phyloP scores from a whole-genome alignment of 345 rosid species.

The Schrenkiella parvula region DNA sequence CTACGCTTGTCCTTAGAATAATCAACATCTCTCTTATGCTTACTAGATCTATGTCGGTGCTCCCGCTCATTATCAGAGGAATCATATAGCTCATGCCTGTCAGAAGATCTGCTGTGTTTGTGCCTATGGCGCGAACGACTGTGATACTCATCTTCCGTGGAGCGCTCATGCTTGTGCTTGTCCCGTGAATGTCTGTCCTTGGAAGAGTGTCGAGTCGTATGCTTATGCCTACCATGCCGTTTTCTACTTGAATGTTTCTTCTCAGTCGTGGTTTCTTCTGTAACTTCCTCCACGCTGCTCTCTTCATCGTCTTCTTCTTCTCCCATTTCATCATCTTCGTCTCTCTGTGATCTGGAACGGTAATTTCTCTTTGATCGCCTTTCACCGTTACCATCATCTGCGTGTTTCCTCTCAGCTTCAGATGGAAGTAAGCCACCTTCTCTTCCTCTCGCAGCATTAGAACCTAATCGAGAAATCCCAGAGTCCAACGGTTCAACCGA shows the following conservation, averaged over 20 bases:
- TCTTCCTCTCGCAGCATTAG: constrained; percentile 41
- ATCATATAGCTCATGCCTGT: constrained; percentile 23
- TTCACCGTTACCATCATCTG: constrained; percentile 47
- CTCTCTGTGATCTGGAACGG: constrained; percentile 50
- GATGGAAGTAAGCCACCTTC: constrained; percentile 46
- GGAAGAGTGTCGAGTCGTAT: constrained; percentile 41
- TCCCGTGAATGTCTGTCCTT: constrained; percentile 38
- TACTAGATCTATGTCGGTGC: constrained; percentile 18
- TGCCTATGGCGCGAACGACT: constrained; percentile 25
- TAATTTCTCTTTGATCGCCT: constrained; percentile 69
- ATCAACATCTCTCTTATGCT: constrained; percentile 17
- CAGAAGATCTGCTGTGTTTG: constrained; percentile 23
- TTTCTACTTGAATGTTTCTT: constrained; percentile 47
- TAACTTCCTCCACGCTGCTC: constrained; percentile 36
- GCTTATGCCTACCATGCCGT: constrained; percentile 46
- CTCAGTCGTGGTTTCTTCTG: constrained; percentile 38
- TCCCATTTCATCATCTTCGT: constrained; percentile 39
- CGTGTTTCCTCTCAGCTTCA: constrained; percentile 41
- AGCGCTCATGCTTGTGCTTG: constrained; percentile 33
- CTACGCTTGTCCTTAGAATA: constrained; percentile 39
- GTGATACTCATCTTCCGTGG: constrained; percentile 39
- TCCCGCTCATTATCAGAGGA: constrained; percentile 30
- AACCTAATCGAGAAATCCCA: constrained; percentile 44
- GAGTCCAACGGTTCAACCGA: constrained; percentile 57
- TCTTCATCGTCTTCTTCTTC: constrained; percentile 41